Percentiles rank a stretch among this genome's conserved stretches.
These are phyloP conservation scores for Paecilomyces sp. DNA, from an alignment of 2,329 filamentous ascomycete genomes.

Conservation along the genomic window DNA sequence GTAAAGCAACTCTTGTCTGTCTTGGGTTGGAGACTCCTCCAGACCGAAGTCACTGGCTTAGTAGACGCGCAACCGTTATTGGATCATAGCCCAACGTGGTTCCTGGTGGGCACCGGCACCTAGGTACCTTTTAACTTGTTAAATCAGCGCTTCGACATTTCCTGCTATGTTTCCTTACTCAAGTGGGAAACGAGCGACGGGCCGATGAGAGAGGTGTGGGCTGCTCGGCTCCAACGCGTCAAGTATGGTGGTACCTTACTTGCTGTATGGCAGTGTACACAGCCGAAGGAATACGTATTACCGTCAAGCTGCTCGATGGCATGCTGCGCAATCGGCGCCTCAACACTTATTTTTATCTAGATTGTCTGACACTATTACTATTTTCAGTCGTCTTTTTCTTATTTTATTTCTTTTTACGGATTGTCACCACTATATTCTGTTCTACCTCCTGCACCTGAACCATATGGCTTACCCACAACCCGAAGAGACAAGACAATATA, in stretches of 20 bases:
- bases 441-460: neutral
- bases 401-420: neutral
- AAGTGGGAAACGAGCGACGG: neutral
- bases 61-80: neutral
- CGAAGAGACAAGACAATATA: neutral
- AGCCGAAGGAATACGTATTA: neutral
- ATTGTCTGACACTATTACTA: too few species aligned
- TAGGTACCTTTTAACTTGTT: neutral
- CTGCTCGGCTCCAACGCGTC: neutral
- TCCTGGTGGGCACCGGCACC: neutral
- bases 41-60: neutral
- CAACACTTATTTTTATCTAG: neutral
- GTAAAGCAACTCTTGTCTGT: neutral
- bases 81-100: neutral
- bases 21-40: neutral
- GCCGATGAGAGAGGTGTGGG: neutral
- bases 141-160: neutral
- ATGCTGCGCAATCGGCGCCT: neutral
- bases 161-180: neutral
- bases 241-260: neutral
- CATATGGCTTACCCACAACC: neutral
- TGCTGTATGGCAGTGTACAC: neutral
- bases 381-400: conserved; percentile 1
- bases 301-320: neutral
- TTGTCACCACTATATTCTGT: neutral